Base-by-base conservation (phyloP, 345 rosid species). In the Rhizophora apiculata region DNA sequence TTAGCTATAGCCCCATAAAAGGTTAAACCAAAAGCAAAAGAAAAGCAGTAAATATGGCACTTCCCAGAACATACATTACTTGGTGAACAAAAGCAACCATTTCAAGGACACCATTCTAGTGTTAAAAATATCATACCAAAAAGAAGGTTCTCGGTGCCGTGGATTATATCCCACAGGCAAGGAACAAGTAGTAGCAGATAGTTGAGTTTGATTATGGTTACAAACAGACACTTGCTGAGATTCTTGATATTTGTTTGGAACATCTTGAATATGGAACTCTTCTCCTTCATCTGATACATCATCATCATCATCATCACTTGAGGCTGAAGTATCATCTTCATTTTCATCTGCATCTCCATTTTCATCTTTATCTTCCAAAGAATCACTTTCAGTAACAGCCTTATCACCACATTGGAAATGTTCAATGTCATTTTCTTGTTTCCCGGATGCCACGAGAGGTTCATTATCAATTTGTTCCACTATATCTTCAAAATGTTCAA, bases 101-200 rank as follows among this genome's bases (percentile, higher is more conserved):
- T 63, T 11, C 39, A n/a, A 62, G 43, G 53, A 69, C 31, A 49
- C 43, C 10, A 22, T 53, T 29, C n/a, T 36, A 19, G n/a, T 13
- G 37, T 11, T 43, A 64, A 48, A 24, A 4, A 37, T 11, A n/a
- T 32, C 70, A 51, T 85, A 92, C 99, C 98, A 82, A 79, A 78
- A 90, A 74, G 93, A 84, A 56, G 99, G 99, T 65, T 92, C 99
- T 79, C 98, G 85, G 79, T 86, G 99, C n/a, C 89, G 86, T 20
- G 99, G 98, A 78, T 90, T 76, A 49, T 95, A 95, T 46, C 96
- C 96, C 72, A 89, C 99, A 36, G 96, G 96, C 70, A 89, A 82
- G 72, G 68, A 79, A 65, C 82, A 64, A 60, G 54, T 68, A 10
- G 76, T 70, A 52, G 76, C 55, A 43, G 80, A 77, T 39, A 55